phyloP scores from a whole-genome alignment of 345 rosid genomes.

The Punica granatum region DNA sequence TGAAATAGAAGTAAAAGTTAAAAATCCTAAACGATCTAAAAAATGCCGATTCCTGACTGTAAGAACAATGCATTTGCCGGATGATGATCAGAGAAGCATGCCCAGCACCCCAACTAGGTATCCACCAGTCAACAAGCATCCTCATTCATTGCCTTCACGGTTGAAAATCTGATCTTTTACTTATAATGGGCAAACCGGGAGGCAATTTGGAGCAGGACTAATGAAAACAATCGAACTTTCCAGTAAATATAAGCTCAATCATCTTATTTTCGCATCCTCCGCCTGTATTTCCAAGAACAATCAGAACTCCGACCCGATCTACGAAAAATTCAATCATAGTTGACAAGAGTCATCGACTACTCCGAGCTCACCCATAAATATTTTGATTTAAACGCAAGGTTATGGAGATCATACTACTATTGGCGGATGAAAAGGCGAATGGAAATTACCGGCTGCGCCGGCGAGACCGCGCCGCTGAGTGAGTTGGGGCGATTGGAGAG shows the following conservation, averaged over 20 bases:
- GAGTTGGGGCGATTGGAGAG: constrained; percentile 29
- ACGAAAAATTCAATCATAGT: not conserved
- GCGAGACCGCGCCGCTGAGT: constrained; percentile 72
- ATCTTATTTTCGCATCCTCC: not conserved
- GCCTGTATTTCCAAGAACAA: not conserved
- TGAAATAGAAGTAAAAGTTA: not conserved
- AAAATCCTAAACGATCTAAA: not conserved
- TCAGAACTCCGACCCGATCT: not conserved
- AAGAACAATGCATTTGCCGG: not conserved
- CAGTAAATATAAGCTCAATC: not conserved
- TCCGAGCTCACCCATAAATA: not conserved
- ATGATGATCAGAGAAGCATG: not conserved
- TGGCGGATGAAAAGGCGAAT: too few relatives aligned
- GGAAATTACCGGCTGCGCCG: constrained; percentile 64
- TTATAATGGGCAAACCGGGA: not conserved
- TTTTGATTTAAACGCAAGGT: not conserved
- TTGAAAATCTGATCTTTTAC: not conserved
- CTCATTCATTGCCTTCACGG: not conserved
- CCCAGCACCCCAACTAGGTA: not conserved
- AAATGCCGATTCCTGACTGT: not conserved
- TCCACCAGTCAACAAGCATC: not conserved
- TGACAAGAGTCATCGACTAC: not conserved
- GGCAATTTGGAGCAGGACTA: not conserved
- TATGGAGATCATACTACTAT: not conserved
- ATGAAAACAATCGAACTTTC: not conserved